Percentiles rank a stretch among this genome's conserved stretches.
Evolutionary conservation across 257 asterid genomes (phyloP).

Genomic region (Jasminum sambac): DNA sequence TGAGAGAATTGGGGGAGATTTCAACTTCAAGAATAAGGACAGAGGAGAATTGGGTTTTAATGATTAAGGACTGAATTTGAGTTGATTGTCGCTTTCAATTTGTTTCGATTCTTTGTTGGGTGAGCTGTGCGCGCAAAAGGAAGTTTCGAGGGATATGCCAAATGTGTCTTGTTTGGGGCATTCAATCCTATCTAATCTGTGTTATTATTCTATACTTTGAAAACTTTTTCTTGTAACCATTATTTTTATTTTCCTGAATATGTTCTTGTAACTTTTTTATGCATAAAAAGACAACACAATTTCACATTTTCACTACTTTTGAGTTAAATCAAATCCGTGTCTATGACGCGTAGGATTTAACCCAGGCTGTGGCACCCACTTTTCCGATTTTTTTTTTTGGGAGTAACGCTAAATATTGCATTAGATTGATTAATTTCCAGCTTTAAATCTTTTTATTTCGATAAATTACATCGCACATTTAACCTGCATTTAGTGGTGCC

Average conservation of each 20-base stretch:
- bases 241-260: no score
- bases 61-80: not conserved
- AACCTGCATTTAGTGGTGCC: no score
- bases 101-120: slow-evolving; percentile 14
- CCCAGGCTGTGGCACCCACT: not conserved
- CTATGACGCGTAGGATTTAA: not conserved
- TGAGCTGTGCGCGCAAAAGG: not conserved
- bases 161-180: not conserved
- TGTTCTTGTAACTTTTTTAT: not conserved
- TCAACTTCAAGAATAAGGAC: not conserved
- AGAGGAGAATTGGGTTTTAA: not conserved
- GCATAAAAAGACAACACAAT: not conserved
- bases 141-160: slow-evolving; percentile 18
- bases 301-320: not conserved
- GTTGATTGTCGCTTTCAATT: slow-evolving; percentile 3
- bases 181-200: not conserved
- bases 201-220: not conserved
- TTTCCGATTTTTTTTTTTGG: not conserved
- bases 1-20: slow-evolving; percentile 8
- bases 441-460: no score
- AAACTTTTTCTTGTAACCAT: not conserved
- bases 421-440: no score
- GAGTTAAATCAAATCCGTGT: not conserved
- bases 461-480: no score
- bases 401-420: no score